Conservation (phyloP, 768 basidiomycete species). For the Strobilomyces confusus region DNA sequence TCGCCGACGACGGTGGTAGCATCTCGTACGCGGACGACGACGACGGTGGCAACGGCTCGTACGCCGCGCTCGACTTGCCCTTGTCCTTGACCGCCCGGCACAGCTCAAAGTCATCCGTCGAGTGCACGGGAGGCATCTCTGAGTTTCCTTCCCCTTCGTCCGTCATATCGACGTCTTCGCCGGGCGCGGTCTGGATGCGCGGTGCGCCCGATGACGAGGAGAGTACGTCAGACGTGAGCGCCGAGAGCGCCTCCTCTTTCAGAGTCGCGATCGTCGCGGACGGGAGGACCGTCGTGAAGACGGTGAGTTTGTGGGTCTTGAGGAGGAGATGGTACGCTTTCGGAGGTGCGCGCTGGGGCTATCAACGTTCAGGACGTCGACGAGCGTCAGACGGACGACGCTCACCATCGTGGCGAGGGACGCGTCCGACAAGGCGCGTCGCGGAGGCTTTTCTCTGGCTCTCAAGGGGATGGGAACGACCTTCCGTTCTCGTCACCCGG, state of each 20-base stretch:
- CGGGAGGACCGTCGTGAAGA: conserved; percentile 55
- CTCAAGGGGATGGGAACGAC: conserved; percentile 17
- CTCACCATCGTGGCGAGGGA: conserved; percentile 22
- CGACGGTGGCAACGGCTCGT: too few species aligned
- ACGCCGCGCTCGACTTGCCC: conserved; percentile 41
- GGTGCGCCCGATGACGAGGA: conserved; percentile 24
- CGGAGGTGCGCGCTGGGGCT: conserved; percentile 54
- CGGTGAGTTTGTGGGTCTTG: conserved; percentile 68
- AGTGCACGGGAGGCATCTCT: conserved; percentile 34
- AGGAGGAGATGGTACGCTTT: conserved; percentile 67
- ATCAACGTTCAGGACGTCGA: background rate
- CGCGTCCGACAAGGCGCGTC: background rate
- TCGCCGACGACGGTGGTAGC: conserved; percentile 39
- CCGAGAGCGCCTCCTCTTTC: conserved; percentile 61
- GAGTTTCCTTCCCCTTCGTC: conserved; percentile 4
- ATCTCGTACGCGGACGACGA: conserved; percentile 40
- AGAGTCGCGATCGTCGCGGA: conserved; percentile 52
- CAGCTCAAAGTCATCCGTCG: conserved; percentile 57
- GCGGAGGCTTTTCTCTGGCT: background rate
- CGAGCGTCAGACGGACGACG: background rate
- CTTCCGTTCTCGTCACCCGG: conserved; percentile 22
- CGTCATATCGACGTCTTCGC: conserved; percentile 25
- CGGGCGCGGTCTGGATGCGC: conserved; percentile 28
- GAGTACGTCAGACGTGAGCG: conserved; percentile 49
- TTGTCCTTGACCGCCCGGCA: conserved; percentile 51